These are phyloP conservation scores for Rutstroemia sp. DNA, from an alignment of 2,329 filamentous ascomycete genomes.

Conservation along the genomic window DNA sequence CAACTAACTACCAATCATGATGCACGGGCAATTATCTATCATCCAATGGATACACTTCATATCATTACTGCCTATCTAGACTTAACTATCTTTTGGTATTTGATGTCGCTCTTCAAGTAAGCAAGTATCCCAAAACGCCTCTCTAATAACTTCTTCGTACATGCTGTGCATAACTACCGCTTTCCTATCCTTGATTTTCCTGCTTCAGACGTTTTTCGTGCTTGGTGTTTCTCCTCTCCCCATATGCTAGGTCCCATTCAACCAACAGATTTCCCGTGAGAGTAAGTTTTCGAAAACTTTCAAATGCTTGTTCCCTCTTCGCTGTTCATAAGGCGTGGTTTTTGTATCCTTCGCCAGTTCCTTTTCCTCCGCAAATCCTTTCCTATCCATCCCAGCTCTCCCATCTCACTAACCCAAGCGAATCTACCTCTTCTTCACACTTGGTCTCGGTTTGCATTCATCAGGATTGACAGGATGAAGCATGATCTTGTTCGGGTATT, in stretches of 20 bases:
- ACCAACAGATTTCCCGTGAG: not conserved
- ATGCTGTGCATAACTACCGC: not conserved
- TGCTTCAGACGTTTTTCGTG: not conserved
- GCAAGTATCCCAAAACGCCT: conserved; percentile 2
- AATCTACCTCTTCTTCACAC: conserved; percentile 31
- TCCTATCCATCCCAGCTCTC: not conserved
- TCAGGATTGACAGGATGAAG: conserved; percentile 67
- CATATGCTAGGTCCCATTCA: not conserved
- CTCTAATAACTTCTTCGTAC: not conserved
- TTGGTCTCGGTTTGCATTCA: conserved; percentile 48
- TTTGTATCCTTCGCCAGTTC: not conserved
- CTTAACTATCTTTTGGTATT: conserved; percentile 2
- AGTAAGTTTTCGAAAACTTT: not conserved
- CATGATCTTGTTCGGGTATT: conserved; percentile 74
- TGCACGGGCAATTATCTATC: no score
- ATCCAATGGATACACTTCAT: not conserved
- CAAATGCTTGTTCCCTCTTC: not conserved
- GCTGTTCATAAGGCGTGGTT: not conserved
- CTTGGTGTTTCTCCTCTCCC: not conserved
- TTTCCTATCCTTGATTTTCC: not conserved
- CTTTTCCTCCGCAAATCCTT: not conserved
- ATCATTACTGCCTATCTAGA: conserved; percentile 7
- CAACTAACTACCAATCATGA: no score
- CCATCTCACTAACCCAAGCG: not conserved
- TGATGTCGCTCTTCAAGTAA: conserved; percentile 2